Percentiles rank a stretch among this genome's conserved stretches.
Conservation (phyloP, 73 alveolate species). For the Paramecium biaurelia region DNA sequence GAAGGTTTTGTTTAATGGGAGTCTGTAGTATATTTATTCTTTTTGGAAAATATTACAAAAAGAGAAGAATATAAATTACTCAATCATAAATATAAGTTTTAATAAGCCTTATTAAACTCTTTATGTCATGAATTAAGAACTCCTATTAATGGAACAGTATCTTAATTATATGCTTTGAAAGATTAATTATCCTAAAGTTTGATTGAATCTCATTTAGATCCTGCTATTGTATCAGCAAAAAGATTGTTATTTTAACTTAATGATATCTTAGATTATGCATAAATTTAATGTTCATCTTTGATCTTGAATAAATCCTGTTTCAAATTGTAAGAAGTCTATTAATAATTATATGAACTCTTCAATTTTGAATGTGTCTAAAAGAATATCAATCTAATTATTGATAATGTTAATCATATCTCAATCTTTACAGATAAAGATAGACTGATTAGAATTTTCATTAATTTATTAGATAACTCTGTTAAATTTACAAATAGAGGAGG, state of each 20-base stretch:
- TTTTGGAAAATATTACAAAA: background rate
- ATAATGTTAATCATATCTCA: background rate
- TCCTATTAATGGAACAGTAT: constrained; percentile 10
- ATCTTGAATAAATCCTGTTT: background rate
- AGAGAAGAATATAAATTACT: constrained; percentile 8
- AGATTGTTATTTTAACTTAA: background rate
- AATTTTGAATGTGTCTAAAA: background rate
- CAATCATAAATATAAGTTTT: background rate
- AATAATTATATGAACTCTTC: background rate
- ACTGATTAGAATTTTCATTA: background rate
- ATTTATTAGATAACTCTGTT: background rate
- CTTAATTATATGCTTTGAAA: background rate
- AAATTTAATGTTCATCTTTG: background rate
- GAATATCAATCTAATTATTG: background rate
- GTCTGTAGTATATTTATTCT: background rate
- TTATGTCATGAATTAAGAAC: constrained; percentile 42
- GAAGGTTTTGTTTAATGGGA: constrained; percentile 15
- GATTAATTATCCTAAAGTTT: background rate
- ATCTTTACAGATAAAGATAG: background rate
- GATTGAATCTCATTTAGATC: background rate
- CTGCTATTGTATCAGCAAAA: constrained; percentile 6
- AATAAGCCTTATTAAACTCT: background rate
- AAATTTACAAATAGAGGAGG: constrained; percentile 34
- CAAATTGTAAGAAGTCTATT: background rate
- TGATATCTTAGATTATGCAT: constrained; percentile 36